phyloP scores from a whole-genome alignment of 2,329 filamentous ascomycete species.

The Colletotrichum neosansevieriae region DNA sequence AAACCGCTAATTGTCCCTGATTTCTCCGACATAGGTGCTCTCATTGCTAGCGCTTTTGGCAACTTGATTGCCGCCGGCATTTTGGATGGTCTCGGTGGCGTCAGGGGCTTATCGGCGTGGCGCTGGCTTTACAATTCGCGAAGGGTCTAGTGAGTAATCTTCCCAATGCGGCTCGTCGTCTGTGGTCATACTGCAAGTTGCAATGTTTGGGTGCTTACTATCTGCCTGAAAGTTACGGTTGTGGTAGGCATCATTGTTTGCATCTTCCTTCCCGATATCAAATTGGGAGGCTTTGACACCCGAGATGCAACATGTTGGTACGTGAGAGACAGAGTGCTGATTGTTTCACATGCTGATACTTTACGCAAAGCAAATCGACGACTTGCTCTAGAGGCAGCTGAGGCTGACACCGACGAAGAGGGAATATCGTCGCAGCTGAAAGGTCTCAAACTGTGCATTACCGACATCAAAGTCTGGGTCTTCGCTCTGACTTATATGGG shows the following conservation, averaged over 20 bases:
- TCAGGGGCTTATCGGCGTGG: conserved; percentile 61
- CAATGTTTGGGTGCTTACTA: background rate
- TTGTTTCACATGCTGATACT: background rate
- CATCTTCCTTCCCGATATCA: conserved; percentile 48
- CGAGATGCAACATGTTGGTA: conserved; percentile 56
- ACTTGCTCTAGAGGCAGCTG: conserved; percentile 62
- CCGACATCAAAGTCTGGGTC: conserved; percentile 62
- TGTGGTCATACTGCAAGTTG: background rate
- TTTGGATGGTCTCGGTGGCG: conserved; percentile 56
- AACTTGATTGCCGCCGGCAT: conserved; percentile 48
- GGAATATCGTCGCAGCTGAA: conserved; percentile 60
- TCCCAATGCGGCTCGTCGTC: background rate
- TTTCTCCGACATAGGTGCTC: conserved; percentile 30
- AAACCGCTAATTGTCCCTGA: no score
- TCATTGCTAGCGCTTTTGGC: conserved; percentile 49
- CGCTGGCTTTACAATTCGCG: conserved; percentile 64
- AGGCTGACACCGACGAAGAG: conserved; percentile 61
- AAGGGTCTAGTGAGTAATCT: conserved; percentile 48
- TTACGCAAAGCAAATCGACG: conserved; percentile 16
- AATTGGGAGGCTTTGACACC: conserved; percentile 57
- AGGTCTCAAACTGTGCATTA: conserved; percentile 65
- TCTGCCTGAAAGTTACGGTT: conserved; percentile 8
- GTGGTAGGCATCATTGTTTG: conserved; percentile 45
- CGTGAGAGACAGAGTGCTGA: background rate
- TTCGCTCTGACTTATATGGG: conserved; percentile 44